Evolutionary conservation across 345 rosid species (phyloP).

Genomic region (Lenwebbia sp.): DNA sequence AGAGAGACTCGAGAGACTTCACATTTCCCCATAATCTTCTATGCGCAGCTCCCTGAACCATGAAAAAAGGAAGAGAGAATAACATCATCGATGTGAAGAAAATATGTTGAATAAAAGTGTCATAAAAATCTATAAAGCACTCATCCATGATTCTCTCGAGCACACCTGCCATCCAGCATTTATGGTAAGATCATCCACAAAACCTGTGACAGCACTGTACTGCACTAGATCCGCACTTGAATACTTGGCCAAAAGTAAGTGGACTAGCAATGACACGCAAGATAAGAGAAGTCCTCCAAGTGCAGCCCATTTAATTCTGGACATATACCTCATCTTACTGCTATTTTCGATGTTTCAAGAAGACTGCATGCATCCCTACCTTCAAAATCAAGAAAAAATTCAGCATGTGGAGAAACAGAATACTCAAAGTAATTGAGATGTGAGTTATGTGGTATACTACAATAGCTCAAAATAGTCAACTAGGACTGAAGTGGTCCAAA

Average conservation of each 20-base stretch:
- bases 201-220: slow-evolving; percentile 43
- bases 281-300: slow-evolving; percentile 64
- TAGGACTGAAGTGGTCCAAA: neutral
- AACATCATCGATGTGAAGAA: neutral
- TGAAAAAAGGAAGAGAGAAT: neutral
- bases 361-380: neutral
- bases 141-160: neutral
- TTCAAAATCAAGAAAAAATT: neutral
- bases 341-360: slow-evolving; percentile 1
- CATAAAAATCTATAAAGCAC: neutral
- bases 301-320: slow-evolving; percentile 89
- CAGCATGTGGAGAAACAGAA: neutral
- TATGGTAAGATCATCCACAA: slow-evolving; percentile 36
- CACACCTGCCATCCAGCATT: slow-evolving; percentile 33
- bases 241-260: slow-evolving; percentile 65
- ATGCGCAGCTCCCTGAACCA: slow-evolving; percentile 41
- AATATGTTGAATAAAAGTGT: neutral
- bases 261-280: slow-evolving; percentile 65
- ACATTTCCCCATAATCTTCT: slow-evolving; percentile 76
- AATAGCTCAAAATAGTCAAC: neutral
- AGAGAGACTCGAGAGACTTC: slow-evolving; percentile 59
- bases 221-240: slow-evolving; percentile 42
- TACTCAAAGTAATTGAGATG: neutral
- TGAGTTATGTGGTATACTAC: neutral
- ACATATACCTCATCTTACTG: slow-evolving; percentile 57